Evolutionary conservation across 1,284 basidiomycete species (phyloP).

Genomic region (Naganishia albida): DNA sequence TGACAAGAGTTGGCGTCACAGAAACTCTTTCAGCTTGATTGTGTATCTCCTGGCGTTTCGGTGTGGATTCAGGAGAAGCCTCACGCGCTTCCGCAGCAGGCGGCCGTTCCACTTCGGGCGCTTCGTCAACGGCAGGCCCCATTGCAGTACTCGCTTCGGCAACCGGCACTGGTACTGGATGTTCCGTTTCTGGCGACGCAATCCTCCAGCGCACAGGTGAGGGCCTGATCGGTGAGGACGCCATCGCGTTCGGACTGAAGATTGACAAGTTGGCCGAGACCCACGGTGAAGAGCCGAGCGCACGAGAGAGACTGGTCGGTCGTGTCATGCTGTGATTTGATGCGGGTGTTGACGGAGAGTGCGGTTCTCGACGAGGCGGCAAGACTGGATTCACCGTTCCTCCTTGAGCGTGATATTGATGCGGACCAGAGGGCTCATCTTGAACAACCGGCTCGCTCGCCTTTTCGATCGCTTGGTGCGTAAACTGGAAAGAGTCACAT

Average conservation of each 20-base stretch:
- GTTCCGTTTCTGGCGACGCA: background rate
- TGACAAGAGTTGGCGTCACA: background rate
- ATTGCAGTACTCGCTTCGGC: background rate
- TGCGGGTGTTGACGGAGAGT: background rate
- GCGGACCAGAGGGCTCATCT: too few relatives aligned
- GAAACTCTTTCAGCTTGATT: background rate
- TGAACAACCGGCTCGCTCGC: too few relatives aligned
- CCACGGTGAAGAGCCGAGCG: slow-evolving; percentile 18
- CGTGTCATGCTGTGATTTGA: background rate
- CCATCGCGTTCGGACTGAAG: slow-evolving; percentile 40
- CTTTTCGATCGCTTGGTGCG: too few relatives aligned
- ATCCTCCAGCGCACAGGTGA: slow-evolving; percentile 21
- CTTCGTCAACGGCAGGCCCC: background rate
- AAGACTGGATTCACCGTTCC: too few relatives aligned
- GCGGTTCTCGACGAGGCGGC: background rate
- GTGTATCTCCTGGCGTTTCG: background rate
- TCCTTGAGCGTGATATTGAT: too few relatives aligned
- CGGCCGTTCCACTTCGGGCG: background rate
- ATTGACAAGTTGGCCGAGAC: slow-evolving; percentile 42
- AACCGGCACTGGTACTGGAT: background rate
- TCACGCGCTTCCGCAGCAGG: background rate
- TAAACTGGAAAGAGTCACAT: too few relatives aligned
- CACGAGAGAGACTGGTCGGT: background rate
- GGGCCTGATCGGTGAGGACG: slow-evolving; percentile 33
- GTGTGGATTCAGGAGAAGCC: background rate